Evolutionary conservation across 305 asterid genomes (phyloP).

Genomic region (Fraxinus greggii): DNA sequence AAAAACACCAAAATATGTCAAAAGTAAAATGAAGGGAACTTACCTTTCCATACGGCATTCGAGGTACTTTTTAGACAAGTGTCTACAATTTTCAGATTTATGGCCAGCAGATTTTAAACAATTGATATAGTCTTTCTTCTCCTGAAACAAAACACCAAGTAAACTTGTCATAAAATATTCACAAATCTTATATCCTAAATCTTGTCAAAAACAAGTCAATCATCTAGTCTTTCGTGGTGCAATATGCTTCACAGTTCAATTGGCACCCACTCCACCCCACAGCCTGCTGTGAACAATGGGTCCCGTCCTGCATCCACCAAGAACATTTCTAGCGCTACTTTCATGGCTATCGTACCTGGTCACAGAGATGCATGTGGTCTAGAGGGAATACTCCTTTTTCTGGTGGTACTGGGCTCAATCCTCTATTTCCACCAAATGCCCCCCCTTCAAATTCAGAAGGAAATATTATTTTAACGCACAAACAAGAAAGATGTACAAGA

Average conservation of each 20-base stretch:
- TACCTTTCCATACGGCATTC: slow-evolving; percentile 95
- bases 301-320: not conserved
- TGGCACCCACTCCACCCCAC: not conserved
- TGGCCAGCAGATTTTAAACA: slow-evolving; percentile 77
- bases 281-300: not conserved
- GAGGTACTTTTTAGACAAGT: slow-evolving; percentile 73
- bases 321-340: not conserved
- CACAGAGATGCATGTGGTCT: slow-evolving; percentile 88
- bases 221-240: not conserved
- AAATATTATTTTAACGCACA: slow-evolving; percentile 3
- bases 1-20: not conserved
- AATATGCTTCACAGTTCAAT: not conserved
- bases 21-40: slow-evolving; percentile 24
- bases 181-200: slow-evolving; percentile 14
- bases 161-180: not conserved
- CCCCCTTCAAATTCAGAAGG: slow-evolving; percentile 52
- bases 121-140: slow-evolving; percentile 76
- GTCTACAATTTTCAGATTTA: slow-evolving; percentile 74
- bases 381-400: slow-evolving; percentile 92
- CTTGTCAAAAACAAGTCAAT: not conserved
- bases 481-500: not conserved
- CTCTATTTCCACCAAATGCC: slow-evolving; percentile 94
- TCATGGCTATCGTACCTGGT: slow-evolving; percentile 32
- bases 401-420: slow-evolving; percentile 89
- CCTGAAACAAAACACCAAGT: slow-evolving; percentile 49